Conservation (phyloP, 2,329 filamentous ascomycete genomes). For the Coniochaeta prunicola region DNA sequence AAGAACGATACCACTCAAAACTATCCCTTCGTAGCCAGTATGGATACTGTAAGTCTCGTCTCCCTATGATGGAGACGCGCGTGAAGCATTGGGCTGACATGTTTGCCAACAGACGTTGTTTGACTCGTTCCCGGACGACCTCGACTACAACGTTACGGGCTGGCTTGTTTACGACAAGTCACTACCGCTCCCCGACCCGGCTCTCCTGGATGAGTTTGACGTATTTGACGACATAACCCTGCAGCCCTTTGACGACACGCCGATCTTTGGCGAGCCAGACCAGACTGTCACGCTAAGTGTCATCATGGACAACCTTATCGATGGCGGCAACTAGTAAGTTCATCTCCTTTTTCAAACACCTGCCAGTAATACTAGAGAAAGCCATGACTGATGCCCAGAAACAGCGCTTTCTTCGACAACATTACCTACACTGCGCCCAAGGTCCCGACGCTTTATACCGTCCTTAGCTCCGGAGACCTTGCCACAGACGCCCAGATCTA, state of each 20-base stretch:
- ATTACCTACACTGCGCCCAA: constrained; percentile 68
- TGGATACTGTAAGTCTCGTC: constrained; percentile 56
- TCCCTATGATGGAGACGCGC: not conserved
- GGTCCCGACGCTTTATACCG: constrained; percentile 75
- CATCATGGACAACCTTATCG: constrained; percentile 57
- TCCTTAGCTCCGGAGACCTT: constrained; percentile 53
- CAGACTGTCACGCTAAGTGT: constrained; percentile 56
- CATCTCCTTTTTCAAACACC: not conserved
- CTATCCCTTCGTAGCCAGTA: constrained; percentile 60
- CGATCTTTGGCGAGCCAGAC: constrained; percentile 54
- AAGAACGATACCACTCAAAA: constrained; percentile 55
- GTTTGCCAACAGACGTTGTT: constrained; percentile 50
- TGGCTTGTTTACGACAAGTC: constrained; percentile 52
- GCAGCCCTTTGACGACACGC: constrained; percentile 58
- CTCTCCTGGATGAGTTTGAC: constrained; percentile 52
- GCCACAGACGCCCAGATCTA: constrained; percentile 56
- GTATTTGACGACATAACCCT: constrained; percentile 68
- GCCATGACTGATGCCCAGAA: constrained; percentile 3
- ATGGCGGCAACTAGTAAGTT: constrained; percentile 60
- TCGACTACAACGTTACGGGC: constrained; percentile 64
- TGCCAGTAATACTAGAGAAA: not conserved
- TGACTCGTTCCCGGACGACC: constrained; percentile 54
- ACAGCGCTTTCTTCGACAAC: constrained; percentile 62
- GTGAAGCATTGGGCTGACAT: not conserved
- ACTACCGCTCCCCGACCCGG: constrained; percentile 40